Evolutionary conservation across 2,329 filamentous ascomycete species (phyloP), one percentile per base, ranked within the genome.

Genomic region (Blumeriella jaapii): DNA sequence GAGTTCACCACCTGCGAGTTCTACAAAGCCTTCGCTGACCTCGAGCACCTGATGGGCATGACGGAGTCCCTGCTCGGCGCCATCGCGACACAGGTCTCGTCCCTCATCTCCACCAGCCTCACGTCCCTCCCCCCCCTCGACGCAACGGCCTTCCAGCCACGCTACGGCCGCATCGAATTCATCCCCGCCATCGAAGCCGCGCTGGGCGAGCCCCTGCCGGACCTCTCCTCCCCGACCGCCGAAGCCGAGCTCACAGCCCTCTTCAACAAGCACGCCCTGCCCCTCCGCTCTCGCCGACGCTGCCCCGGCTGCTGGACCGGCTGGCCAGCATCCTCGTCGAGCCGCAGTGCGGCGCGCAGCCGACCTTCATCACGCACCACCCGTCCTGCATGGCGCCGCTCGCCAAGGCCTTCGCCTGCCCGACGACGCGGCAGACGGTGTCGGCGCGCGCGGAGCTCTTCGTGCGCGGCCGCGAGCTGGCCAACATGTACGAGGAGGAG

Each of bases 1-100:
- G 91, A 98, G 55, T 98, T 96, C 61, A 91, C 83, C 28, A 96
- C 84, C 41, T 96, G 89, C 64, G 91, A 98, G 61, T 96, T 94
- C 61, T 98, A 98, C 60, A 78, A 82, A 42, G 79, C 87, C 2
- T 93, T 87, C 52, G 76, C 80, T 41, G 82, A 79, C 45, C 68
- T 95, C 0, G 63, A 76, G 22, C 73, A 82, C 26, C 63, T 96
- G 32, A 86, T 93, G 53, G 55, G 59, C 13, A 73, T 77, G 55
- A 96, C 89, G 1, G 82, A 91, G 56, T 62, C 68, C 10, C 60
- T 96, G 30, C 59, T 95, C 19, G 62, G 56, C 20, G 66, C 69
- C 12, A 63, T 87, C 11, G 69, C 72, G 7, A 50, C 58, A 11
- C 65, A 69, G 43, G 67, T 72, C 23, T 56, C 63, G 4, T 44